Evolutionary conservation across 2,329 filamentous ascomycete genomes (phyloP), one percentile per base, ranked within the genome.

Genomic region (Fusarium foetens): DNA sequence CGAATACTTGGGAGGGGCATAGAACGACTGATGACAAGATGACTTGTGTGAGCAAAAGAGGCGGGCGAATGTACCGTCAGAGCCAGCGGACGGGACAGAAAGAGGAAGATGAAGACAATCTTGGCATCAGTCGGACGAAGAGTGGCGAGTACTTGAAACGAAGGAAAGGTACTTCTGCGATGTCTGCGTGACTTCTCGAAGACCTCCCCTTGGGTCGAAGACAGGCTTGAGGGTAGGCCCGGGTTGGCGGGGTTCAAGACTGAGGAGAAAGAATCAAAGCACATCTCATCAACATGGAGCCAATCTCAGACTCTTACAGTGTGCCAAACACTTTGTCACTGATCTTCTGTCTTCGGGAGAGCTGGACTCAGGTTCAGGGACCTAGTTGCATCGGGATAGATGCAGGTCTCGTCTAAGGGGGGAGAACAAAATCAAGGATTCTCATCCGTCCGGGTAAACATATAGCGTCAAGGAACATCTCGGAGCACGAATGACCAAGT

Each of bases 321-420:
- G 66, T 46, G 35, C 5, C n/a, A 53, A 31, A 46, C 62, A 70
- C 57, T 66, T 58, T 63, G 31, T 29, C 19, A 29, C 23, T 29
- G 35, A 46, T 46, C 6, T 27, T n/a, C 23, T n/a, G 17, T 41
- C n/a, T 14, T 17, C n/a, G n/a, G 29, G 14, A 29, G 42, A 57
- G 38, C 17, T 31, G 27, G 35, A 17, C 27, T 23, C 27, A 29
- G 27, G 36, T 23, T 42, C 25, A 13, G 29, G 23, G 25, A 29
- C 21, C 31, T 23, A 51, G 35, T 19, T 33, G 25, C 27, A 42
- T 43, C 9, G n/a, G 33, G 10, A 23, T 25, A 33, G 35, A 67
- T 60, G 70, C 70, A 72, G 8, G 45, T 67, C 33, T 72, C 70
- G 70, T 72, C 53, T 73, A 70, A 42, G 42, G 29, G 25, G 25